Conservation (phyloP, 192 early-diverging fungal species). For the Coemansia javaensis region DNA sequence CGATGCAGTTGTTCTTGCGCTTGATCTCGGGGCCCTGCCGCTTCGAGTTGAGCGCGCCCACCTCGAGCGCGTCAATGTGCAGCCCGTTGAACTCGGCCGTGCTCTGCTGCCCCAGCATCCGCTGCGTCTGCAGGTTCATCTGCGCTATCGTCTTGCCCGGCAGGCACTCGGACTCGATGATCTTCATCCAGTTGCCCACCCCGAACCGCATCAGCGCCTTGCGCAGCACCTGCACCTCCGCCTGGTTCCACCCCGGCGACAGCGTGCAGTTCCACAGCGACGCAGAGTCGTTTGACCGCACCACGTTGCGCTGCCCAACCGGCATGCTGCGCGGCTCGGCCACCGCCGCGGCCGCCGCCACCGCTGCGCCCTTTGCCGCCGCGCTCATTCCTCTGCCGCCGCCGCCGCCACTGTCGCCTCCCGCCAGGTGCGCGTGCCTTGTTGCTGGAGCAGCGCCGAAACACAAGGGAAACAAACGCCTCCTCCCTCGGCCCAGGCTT, state of each 20-base stretch:
- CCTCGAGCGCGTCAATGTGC: constrained; percentile 81
- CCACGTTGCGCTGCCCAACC: constrained; percentile 79
- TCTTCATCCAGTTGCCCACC: constrained; percentile 94
- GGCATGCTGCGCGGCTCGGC: constrained; percentile 77
- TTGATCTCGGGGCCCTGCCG: constrained; percentile 78
- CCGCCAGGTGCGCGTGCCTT: background rate
- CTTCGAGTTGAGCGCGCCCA: constrained; percentile 82
- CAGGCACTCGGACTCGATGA: constrained; percentile 81
- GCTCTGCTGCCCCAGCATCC: constrained; percentile 93
- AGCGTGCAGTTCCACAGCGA: constrained; percentile 94
- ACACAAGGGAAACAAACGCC: constrained; percentile 7
- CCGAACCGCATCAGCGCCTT: constrained; percentile 85
- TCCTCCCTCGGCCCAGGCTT: too few relatives aligned
- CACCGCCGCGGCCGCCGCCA: too few relatives aligned
- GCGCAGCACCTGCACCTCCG: constrained; percentile 77
- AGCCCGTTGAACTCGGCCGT: constrained; percentile 91
- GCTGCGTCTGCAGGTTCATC: constrained; percentile 92
- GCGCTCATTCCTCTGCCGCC: background rate
- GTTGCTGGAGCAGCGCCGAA: constrained; percentile 1
- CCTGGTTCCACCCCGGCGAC: constrained; percentile 85
- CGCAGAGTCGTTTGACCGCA: constrained; percentile 89
- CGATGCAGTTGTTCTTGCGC: constrained; percentile 92
- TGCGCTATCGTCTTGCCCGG: constrained; percentile 97
- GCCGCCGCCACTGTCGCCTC: background rate
- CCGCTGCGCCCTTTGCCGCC: constrained; percentile 5